A percentile compares a stretch with the other conserved stretches of the same genome.
phyloP scores from a whole-genome alignment of 192 early-diverging fungal genomes.

The Linnemannia hyalina region DNA sequence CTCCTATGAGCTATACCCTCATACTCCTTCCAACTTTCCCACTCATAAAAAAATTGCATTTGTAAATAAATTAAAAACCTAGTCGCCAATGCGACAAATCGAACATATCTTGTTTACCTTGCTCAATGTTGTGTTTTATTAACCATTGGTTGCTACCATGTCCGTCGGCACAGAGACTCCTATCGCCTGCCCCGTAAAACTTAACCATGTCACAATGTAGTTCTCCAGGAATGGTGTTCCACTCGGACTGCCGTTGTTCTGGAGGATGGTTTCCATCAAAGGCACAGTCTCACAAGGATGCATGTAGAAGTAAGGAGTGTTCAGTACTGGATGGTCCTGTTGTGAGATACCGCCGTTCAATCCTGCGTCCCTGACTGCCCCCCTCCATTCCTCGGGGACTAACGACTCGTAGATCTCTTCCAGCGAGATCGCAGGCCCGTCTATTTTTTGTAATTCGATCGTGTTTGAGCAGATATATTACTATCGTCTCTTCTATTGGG shows the following conservation, averaged over 20 bases:
- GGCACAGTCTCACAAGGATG: constrained; percentile 75
- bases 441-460: constrained; percentile 1
- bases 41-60: neutral
- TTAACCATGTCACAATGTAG: constrained; percentile 46
- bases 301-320: constrained; percentile 68
- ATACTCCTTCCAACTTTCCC: too few species aligned
- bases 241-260: neutral
- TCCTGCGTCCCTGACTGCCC: constrained; percentile 43
- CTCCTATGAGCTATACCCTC: constrained; percentile 9
- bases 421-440: constrained; percentile 50
- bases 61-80: constrained; percentile 3
- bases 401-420: constrained; percentile 61
- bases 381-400: constrained; percentile 41
- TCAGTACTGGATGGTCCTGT: constrained; percentile 70
- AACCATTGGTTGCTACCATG: neutral
- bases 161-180: constrained; percentile 23
- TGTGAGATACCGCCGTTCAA: constrained; percentile 59
- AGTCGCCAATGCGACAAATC: neutral
- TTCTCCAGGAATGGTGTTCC: constrained; percentile 19
- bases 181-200: constrained; percentile 48
- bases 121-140: neutral
- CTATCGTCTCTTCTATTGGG: neutral
- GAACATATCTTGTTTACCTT: neutral
- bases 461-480: neutral
- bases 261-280: constrained; percentile 58